Conservation (phyloP, 2,329 filamentous ascomycete genomes). For the Exophiala calicioides region DNA sequence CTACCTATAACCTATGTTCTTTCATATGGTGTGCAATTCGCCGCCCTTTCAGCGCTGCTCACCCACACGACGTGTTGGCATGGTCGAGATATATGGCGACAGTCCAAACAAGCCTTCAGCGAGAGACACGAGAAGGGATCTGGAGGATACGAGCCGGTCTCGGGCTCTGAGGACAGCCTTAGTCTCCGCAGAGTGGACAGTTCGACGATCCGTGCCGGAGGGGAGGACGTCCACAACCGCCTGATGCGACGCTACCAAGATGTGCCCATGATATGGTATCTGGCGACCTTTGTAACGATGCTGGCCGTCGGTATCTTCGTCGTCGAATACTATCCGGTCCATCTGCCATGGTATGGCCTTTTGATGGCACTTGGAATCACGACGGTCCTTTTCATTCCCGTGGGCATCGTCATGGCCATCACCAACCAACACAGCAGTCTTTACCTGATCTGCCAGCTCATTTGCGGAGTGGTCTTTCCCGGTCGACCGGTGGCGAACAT, state of each 20-base stretch:
- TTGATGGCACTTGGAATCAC: conserved; percentile 77
- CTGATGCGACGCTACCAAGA: conserved; percentile 82
- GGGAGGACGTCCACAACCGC: conserved; percentile 80
- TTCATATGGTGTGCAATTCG: conserved; percentile 84
- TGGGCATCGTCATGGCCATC: conserved; percentile 90
- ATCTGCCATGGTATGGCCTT: conserved; percentile 84
- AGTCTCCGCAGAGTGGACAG: conserved; percentile 15
- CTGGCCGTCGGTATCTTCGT: conserved; percentile 77
- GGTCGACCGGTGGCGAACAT: conserved; percentile 87
- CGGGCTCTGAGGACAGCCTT: conserved; percentile 29
- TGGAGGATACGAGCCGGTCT: conserved; percentile 56
- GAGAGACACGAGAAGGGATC: conserved; percentile 60
- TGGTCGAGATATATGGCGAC: conserved; percentile 75
- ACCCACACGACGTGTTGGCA: conserved; percentile 85
- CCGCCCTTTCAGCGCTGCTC: conserved; percentile 73
- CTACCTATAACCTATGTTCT: conserved; percentile 84
- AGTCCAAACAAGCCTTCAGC: conserved; percentile 69
- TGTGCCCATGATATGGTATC: conserved; percentile 79
- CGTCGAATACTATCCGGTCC: conserved; percentile 79
- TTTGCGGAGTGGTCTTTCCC: conserved; percentile 79
- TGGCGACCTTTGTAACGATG: conserved; percentile 74
- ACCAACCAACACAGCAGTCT: conserved; percentile 87
- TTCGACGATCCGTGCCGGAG: conserved; percentile 36
- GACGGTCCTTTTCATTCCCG: conserved; percentile 80
- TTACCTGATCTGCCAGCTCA: conserved; percentile 81